Base-by-base conservation (phyloP, 148 eudicot species). In the Salicornia ramosissima region DNA sequence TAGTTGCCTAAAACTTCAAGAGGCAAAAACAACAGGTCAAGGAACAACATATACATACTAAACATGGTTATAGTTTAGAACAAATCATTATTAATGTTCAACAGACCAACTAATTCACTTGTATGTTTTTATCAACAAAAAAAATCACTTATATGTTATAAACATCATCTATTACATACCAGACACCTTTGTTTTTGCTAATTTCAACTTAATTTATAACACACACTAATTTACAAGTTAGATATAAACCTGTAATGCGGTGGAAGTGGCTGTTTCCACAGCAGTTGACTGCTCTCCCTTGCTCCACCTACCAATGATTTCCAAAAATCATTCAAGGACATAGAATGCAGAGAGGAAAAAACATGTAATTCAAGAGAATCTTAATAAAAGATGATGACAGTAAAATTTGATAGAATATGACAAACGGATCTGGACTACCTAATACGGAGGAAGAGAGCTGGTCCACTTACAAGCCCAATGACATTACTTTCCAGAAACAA, bases 221-320 rank as follows among this genome's bases (percentile, higher is more conserved):
- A 54, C 4, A 9, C 22, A 30, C 16, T 54, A 25, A 34, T 24
- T 7, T 18, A 4, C 14, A 26, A 54, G 6, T 2, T 1, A 42
- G 4, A 34, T 19, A 51, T 11, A 24, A 75, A 90, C 98, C 87
- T 85, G 84, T 65, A 84, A 78, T 56, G 79, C 82, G 47, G 86
- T 68, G 43, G 83, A 83, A 64, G 88, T 90, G 64, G 96, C 96
- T 50, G 98, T 87, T 39, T 85, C 86, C 70, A 94, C 58, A 50
- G 98, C 98, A 72, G 96, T 81, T 63, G 98, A 87, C 43, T 94
- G 98, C 80, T 94, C 98, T 74, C 97, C 92, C 78, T 85, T 90
- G 88, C 92, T 88, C 97, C 97, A 88, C 80, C 97, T 94, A 71
- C 29, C 58, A 62, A 42, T 10, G 24, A 59, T 42, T 16, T 54